Evolutionary conservation across 129 eudicot species (phyloP).

Genomic region (Dittrichia graveolens): DNA sequence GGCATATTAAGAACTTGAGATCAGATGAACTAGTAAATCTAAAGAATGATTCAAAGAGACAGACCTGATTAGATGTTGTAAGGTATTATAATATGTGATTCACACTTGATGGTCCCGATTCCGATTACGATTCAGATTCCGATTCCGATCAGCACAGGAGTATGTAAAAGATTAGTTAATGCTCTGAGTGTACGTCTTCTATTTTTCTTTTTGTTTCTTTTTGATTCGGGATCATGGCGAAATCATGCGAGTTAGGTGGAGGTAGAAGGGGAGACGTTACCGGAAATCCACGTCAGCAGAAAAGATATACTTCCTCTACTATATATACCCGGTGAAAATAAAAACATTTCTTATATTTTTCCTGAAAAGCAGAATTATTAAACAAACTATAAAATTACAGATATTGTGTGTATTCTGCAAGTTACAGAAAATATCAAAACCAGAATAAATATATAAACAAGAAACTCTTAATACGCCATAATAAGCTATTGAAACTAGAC

Average conservation of each 20-base stretch:
- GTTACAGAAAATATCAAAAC: too few relatives aligned
- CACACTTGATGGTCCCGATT: constrained; percentile 2
- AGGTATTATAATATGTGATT: constrained; percentile 17
- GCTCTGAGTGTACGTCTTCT: too few relatives aligned
- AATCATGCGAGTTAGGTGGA: constrained; percentile 8
- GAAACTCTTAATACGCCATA: too few relatives aligned
- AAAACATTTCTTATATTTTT: too few relatives aligned
- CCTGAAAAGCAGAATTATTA: background rate
- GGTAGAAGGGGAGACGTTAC: constrained; percentile 8
- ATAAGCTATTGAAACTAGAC: too few relatives aligned
- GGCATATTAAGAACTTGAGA: constrained; percentile 15
- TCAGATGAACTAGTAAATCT: constrained; percentile 16
- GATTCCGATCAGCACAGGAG: background rate
- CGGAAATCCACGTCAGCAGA: constrained; percentile 25
- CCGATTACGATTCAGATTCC: background rate
- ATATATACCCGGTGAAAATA: background rate
- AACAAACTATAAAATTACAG: too few relatives aligned
- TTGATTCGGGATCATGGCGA: constrained; percentile 7
- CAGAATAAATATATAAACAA: too few relatives aligned
- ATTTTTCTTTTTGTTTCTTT: background rate
- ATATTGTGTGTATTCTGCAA: too few relatives aligned
- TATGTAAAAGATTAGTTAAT: background rate
- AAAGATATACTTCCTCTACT: background rate
- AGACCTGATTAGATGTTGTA: constrained; percentile 27
- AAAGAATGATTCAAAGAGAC: constrained; percentile 28